phyloP scores from a whole-genome alignment of 352 stramenopile genomes.

The Pythium aphanidermatum region DNA sequence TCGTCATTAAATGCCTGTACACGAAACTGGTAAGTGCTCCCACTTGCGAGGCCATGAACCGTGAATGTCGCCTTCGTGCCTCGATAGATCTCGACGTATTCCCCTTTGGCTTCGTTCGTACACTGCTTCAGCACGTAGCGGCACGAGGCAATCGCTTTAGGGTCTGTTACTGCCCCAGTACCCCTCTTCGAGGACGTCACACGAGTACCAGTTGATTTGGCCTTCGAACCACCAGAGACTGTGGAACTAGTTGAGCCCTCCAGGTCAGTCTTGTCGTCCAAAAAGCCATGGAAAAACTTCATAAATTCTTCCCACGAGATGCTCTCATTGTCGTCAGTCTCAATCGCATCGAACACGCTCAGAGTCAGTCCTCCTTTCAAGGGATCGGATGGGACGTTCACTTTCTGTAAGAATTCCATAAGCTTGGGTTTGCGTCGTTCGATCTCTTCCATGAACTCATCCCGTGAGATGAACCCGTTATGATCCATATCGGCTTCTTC shows the following conservation, averaged over 20 bases:
- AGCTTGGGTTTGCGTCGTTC: slow-evolving; percentile 68
- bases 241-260: slow-evolving; percentile 12
- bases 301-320: slow-evolving; percentile 86
- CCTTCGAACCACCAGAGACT: background rate
- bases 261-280: slow-evolving; percentile 29
- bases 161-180: background rate
- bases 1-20: slow-evolving; percentile 83
- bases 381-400: slow-evolving; percentile 20
- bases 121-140: slow-evolving; percentile 87
- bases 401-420: slow-evolving; percentile 71
- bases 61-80: slow-evolving; percentile 60
- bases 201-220: background rate
- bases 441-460: slow-evolving; percentile 85
- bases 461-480: slow-evolving; percentile 69
- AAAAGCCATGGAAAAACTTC: slow-evolving; percentile 59
- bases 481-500: slow-evolving; percentile 65
- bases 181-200: background rate
- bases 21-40: slow-evolving; percentile 85
- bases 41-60: slow-evolving; percentile 73
- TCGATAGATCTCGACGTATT: slow-evolving; percentile 86
- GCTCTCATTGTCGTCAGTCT: slow-evolving; percentile 85
- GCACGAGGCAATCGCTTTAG: slow-evolving; percentile 19
- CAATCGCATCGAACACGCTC: slow-evolving; percentile 86
- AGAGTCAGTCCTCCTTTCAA: too few relatives aligned
- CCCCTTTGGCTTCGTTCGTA: slow-evolving; percentile 61